phyloP scores from a whole-genome alignment of 352 stramenopile species.

The Pythium phragmiticola region DNA sequence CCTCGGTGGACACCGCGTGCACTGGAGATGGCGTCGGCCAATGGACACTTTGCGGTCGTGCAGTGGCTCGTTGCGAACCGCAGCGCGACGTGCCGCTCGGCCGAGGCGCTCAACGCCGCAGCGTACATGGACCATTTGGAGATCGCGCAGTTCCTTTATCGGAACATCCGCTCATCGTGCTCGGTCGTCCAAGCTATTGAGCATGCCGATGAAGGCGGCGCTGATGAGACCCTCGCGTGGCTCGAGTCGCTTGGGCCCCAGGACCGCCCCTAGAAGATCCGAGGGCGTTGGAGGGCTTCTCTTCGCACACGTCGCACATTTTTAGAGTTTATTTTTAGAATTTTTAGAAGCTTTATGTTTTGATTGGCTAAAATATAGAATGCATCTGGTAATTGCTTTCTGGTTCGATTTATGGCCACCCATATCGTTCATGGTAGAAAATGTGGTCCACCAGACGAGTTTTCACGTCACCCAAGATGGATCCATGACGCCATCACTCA shows the following conservation, averaged over 20 bases:
- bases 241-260: conserved; percentile 36
- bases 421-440: conserved; percentile 5
- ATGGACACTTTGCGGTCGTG: conserved; percentile 54
- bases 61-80: conserved; percentile 63
- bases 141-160: conserved; percentile 51
- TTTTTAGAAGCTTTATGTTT: conserved; percentile 12
- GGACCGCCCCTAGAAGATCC: conserved; percentile 16
- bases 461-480: conserved; percentile 11
- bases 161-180: conserved; percentile 43
- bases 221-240: conserved; percentile 59
- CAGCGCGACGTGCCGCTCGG: conserved; percentile 39
- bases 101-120: conserved; percentile 63
- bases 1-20: conserved; percentile 49
- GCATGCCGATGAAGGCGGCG: conserved; percentile 61
- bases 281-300: neutral
- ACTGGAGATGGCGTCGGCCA: conserved; percentile 60
- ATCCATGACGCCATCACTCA: conserved; percentile 22
- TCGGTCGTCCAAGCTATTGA: conserved; percentile 54
- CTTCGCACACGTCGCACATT: conserved; percentile 22
- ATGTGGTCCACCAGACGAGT: conserved; percentile 12
- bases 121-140: conserved; percentile 75
- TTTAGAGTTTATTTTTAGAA: conserved; percentile 20
- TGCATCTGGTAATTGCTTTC: neutral
- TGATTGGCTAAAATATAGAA: conserved; percentile 34
- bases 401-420: too few relatives aligned